phyloP scores from a whole-genome alignment of 2,329 filamentous ascomycete species.

The Xylariaceae sp. region DNA sequence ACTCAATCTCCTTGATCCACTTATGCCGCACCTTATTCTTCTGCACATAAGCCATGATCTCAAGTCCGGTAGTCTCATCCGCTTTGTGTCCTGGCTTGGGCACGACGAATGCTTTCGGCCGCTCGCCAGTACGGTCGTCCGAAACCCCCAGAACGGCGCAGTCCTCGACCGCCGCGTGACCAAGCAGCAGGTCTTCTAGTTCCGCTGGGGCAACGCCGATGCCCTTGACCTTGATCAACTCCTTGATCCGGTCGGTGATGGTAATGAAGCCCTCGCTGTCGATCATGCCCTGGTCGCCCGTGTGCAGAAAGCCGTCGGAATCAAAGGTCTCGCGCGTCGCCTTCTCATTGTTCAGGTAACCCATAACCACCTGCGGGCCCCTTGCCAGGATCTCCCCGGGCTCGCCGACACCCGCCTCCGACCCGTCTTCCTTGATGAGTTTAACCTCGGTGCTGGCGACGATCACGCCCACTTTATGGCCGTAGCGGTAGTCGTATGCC shows the following conservation, averaged over 20 bases:
- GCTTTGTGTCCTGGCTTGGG: constrained; percentile 32
- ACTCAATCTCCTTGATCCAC: constrained; percentile 49
- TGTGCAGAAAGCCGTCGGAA: constrained; percentile 43
- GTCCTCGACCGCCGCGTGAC: constrained; percentile 53
- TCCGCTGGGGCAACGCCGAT: constrained; percentile 60
- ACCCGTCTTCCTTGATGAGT: constrained; percentile 50
- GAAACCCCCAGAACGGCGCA: constrained; percentile 51
- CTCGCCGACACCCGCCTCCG: constrained; percentile 49
- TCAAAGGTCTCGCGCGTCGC: constrained; percentile 37
- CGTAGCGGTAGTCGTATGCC: constrained; percentile 55
- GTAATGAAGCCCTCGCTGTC: constrained; percentile 53
- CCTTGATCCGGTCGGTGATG: constrained; percentile 61
- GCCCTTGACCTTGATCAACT: constrained; percentile 65
- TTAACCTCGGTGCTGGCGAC: constrained; percentile 58
- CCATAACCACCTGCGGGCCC: constrained; percentile 48
- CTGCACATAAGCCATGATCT: constrained; percentile 48
- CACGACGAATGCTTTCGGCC: constrained; percentile 56
- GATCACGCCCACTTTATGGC: constrained; percentile 51
- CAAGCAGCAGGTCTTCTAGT: constrained; percentile 58
- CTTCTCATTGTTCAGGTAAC: constrained; percentile 42
- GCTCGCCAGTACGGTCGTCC: constrained; percentile 53
- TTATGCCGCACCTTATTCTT: constrained; percentile 53
- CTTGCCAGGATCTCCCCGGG: constrained; percentile 46
- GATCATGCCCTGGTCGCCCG: constrained; percentile 54
- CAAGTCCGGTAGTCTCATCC: constrained; percentile 33